A percentile compares a stretch with the other conserved stretches of the same genome.
These are phyloP conservation scores for Mimosa bimucronata DNA, from an alignment of 306 rosid genomes.

Conservation along the genomic window DNA sequence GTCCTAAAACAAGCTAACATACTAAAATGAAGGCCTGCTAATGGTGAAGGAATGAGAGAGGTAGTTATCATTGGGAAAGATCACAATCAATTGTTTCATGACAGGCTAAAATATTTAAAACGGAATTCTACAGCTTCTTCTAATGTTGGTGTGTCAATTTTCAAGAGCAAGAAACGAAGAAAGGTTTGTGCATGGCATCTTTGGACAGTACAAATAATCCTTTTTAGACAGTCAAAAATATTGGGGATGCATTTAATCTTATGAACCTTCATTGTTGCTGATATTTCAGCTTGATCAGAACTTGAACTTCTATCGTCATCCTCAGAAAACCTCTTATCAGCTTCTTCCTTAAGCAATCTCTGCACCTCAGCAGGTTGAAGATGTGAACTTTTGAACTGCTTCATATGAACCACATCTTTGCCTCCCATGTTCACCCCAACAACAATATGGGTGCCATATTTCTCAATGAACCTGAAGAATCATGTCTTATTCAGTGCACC, in stretches of 20 bases:
- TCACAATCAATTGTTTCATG: conserved; percentile 3
- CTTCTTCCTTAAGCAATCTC: conserved; percentile 52
- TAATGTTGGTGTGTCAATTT: too few species aligned
- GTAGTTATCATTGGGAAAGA: neutral
- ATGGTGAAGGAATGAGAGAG: neutral
- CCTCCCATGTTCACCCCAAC: conserved; percentile 84
- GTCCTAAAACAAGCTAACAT: neutral
- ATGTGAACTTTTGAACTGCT: conserved; percentile 55
- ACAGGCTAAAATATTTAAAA: neutral
- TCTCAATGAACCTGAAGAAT: conserved; percentile 65
- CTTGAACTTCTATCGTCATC: conserved; percentile 35
- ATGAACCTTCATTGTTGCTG: conserved; percentile 45
- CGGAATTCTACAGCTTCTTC: too few species aligned
- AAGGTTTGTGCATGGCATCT: neutral
- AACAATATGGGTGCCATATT: conserved; percentile 70
- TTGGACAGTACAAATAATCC: neutral
- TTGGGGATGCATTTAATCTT: conserved; percentile 11
- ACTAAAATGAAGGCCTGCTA: neutral
- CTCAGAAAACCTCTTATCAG: conserved; percentile 60
- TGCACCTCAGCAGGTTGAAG: conserved; percentile 56
- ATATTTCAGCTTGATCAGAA: conserved; percentile 27
- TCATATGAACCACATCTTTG: conserved; percentile 57
- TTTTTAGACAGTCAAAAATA: neutral
- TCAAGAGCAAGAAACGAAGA: neutral
- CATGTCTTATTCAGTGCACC: neutral